Conservation (phyloP, 495 filamentous ascomycete species). For the Lichina pygmaea region DNA sequence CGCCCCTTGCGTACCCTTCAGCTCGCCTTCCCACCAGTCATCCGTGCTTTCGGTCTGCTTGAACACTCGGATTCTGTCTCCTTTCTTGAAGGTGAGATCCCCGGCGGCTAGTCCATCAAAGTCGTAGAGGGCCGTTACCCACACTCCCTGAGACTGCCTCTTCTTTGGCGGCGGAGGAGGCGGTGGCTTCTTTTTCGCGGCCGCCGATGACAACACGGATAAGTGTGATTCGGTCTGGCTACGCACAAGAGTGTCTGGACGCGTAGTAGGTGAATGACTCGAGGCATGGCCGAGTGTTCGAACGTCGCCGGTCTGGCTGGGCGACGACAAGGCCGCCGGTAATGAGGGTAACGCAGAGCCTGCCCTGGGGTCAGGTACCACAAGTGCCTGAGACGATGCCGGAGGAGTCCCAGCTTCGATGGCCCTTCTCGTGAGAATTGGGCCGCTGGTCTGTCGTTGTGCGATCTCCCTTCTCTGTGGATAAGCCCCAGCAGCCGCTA, state of each 20-base stretch:
- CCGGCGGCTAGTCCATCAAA: slow-evolving; percentile 47
- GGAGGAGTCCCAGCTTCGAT: too few relatives aligned
- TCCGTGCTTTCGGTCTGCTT: slow-evolving; percentile 66
- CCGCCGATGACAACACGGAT: not conserved
- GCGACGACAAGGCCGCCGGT: too few relatives aligned
- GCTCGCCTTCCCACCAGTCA: slow-evolving; percentile 90
- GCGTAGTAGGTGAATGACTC: not conserved
- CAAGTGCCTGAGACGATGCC: too few relatives aligned
- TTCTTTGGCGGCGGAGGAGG: slow-evolving; percentile 11
- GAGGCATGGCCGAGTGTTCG: too few relatives aligned
- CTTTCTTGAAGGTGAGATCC: slow-evolving; percentile 61
- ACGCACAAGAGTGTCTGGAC: not conserved
- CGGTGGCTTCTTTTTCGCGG: slow-evolving; percentile 9
- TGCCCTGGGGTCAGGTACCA: too few relatives aligned
- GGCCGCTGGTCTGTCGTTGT: too few relatives aligned
- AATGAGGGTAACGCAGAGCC: too few relatives aligned
- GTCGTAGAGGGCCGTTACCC: slow-evolving; percentile 56
- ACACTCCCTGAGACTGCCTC: slow-evolving; percentile 12
- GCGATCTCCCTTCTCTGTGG: too few relatives aligned
- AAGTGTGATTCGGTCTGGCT: not conserved
- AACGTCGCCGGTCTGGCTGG: too few relatives aligned
- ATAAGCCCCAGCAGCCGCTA: too few relatives aligned
- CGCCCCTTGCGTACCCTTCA: slow-evolving; percentile 41
- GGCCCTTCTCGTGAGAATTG: too few relatives aligned
- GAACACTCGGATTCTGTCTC: slow-evolving; percentile 60